Evolutionary conservation across 2,329 filamentous ascomycete genomes (phyloP).

Genomic region (Clarireedia paspali): DNA sequence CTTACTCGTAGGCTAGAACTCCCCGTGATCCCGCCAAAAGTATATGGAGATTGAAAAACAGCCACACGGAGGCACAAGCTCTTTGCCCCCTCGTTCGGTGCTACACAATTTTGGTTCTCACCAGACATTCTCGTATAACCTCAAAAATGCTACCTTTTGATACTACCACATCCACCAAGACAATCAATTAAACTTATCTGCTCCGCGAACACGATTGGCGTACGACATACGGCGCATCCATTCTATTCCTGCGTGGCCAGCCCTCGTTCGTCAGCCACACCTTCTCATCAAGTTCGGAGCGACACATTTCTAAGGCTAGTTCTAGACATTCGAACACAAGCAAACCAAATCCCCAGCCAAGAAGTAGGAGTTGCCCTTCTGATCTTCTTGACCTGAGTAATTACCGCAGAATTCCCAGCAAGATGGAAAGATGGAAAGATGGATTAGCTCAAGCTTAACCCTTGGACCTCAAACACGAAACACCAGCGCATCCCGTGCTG

Average conservation of each 20-base stretch:
- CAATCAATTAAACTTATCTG: neutral
- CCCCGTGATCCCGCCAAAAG: neutral
- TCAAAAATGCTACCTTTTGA: neutral
- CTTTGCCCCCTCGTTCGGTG: neutral
- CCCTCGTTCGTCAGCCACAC: neutral
- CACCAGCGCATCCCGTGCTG: neutral
- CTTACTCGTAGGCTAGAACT: no score
- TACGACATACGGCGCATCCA: neutral
- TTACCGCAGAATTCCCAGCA: neutral
- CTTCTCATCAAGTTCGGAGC: neutral
- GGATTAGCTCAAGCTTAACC: neutral
- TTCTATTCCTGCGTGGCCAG: neutral
- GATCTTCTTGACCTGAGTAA: neutral
- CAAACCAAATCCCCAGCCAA: no score
- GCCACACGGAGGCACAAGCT: neutral
- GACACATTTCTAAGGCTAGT: no score
- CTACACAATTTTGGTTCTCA: neutral
- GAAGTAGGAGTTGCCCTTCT: no score
- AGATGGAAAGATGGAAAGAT: neutral
- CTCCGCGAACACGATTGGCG: neutral
- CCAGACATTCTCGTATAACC: neutral
- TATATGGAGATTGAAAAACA: neutral
- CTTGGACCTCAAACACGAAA: neutral
- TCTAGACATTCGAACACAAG: no score
- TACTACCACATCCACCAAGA: neutral